Evolutionary conservation across 768 basidiomycete species (phyloP).

Genomic region (Dentipellis sp.): DNA sequence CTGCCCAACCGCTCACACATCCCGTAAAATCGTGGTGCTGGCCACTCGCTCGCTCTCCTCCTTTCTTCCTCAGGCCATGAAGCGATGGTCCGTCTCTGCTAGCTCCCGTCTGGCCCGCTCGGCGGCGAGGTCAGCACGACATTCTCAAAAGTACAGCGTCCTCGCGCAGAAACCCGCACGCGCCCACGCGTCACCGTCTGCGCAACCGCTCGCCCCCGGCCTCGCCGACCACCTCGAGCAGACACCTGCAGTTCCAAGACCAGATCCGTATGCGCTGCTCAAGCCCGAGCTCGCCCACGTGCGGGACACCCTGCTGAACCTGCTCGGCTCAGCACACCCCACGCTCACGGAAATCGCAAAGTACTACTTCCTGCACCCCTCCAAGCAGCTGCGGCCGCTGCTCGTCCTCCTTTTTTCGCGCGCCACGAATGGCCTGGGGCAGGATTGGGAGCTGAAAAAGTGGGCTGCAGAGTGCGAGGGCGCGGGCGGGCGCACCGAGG

Average conservation of each 20-base stretch:
- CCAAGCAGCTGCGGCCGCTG: constrained; percentile 86
- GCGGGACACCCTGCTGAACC: constrained; percentile 58
- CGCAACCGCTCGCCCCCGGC: background rate
- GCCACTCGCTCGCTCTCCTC: background rate
- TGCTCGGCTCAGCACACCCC: constrained; percentile 87
- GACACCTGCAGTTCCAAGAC: constrained; percentile 16
- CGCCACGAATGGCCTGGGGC: constrained; percentile 87
- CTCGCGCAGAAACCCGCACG: constrained; percentile 9
- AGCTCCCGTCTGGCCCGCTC: constrained; percentile 1
- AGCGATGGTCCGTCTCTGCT: constrained; percentile 1
- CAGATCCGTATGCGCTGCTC: constrained; percentile 65
- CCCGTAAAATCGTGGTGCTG: background rate
- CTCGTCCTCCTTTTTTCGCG: constrained; percentile 84
- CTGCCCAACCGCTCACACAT: no score
- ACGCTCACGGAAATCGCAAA: constrained; percentile 80
- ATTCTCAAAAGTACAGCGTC: constrained; percentile 3
- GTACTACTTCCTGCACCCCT: constrained; percentile 85
- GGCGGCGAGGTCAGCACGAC: background rate
- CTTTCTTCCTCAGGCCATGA: background rate
- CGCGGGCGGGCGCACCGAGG: constrained; percentile 40
- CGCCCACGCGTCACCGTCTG: background rate
- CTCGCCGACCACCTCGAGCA: background rate
- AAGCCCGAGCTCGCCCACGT: constrained; percentile 65
- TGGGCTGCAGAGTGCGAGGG: constrained; percentile 55
- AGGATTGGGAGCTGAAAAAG: constrained; percentile 47